phyloP scores from a whole-genome alignment of 1,139 yeast species.

The Pichia cactophila region DNA sequence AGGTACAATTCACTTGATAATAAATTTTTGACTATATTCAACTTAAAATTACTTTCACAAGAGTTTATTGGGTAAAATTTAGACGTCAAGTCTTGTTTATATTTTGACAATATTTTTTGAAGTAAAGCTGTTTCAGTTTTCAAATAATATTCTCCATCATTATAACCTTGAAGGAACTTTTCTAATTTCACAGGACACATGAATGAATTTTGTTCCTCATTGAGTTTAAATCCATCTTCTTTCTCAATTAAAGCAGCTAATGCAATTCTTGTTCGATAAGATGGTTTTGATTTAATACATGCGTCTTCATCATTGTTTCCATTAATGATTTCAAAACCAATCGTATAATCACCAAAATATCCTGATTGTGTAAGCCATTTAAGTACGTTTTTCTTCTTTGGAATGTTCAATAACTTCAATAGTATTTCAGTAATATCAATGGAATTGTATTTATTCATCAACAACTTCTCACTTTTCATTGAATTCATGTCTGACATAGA shows the following conservation, averaged over 20 bases:
- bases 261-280: conserved; percentile 73
- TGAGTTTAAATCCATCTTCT: conserved; percentile 23
- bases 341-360: conserved; percentile 70
- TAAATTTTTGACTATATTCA: neutral
- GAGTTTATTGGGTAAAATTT: neutral
- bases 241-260: conserved; percentile 53
- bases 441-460: conserved; percentile 23
- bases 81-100: neutral
- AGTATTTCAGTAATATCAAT: conserved; percentile 51
- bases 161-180: conserved; percentile 31
- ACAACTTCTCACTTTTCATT: conserved; percentile 51
- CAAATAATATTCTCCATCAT: conserved; percentile 39
- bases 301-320: conserved; percentile 23
- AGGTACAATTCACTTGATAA: neutral
- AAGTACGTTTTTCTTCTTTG: conserved; percentile 30
- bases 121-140: conserved; percentile 29
- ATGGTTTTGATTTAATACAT: conserved; percentile 28
- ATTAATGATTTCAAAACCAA: conserved; percentile 28
- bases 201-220: conserved; percentile 18
- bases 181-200: conserved; percentile 23
- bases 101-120: conserved; percentile 29
- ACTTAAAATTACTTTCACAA: neutral
- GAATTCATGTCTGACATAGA: conserved; percentile 24
- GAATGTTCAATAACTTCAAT: conserved; percentile 27
- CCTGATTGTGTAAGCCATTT: conserved; percentile 43